Base-by-base conservation (phyloP, 345 rosid genomes). In the Cardiospermum halicacabum region DNA sequence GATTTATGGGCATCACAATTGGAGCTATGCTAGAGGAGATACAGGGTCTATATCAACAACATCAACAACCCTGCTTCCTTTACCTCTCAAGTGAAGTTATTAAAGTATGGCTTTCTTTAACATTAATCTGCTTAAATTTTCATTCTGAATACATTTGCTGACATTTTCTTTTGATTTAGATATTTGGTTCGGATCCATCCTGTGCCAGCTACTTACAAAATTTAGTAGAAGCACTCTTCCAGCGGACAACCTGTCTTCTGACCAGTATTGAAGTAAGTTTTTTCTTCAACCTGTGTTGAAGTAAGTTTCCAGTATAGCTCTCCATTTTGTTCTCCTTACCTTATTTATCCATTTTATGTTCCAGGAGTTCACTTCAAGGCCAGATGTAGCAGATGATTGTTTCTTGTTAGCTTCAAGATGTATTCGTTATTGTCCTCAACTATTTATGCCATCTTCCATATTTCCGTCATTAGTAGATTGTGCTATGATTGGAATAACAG, bases 1-100 rank as follows among this genome's bases (percentile, higher is more conserved):
- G 93, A 77, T 87, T 82, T 76, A 95, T 95, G 91, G 91, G 93
- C 55, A 74, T 80, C 59, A 95, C 95, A 53, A 91, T 95, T 40
- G 99, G 97, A 69, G 96, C 84, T 61, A 91, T 91, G 88, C 88
- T 95, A 36, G 92, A 85, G 75, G 96, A 91, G 75, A 91, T 95
- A 43, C 97, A 95, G 58, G 85, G 80, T 74, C 85, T 87, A 47
- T 95, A 85, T 80, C 96, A 84, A 71, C 96, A 82, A 69, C 96
- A 91, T 53, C 96, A 91, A 75, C 99, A 95, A 75, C 92, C 99
- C 4, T 95, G 97, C 83, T 95, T 95, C 83, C 99, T 95, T 49
- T 95, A 95, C 69, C 89, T 95, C 54, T 87, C 97, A 40, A 95
- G 99, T 76, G 99, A 95, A 83, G 99, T 95, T 73, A 95, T 94